phyloP scores from a whole-genome alignment of 2,329 filamentous ascomycete genomes.

The Neurospora crassa region DNA sequence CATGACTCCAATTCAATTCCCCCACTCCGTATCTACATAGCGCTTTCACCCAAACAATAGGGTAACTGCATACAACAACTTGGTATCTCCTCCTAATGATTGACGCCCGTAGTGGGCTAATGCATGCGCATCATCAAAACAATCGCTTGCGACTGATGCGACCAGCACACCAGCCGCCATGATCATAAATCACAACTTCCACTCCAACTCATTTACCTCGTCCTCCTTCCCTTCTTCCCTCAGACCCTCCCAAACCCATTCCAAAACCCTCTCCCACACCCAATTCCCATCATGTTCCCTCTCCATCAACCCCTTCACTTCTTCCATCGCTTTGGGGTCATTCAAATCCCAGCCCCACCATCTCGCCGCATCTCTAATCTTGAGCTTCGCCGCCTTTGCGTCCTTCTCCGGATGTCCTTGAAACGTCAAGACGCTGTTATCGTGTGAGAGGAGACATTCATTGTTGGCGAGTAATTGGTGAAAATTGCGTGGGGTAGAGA shows the following conservation, averaged over 20 bases:
- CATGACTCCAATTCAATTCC: neutral
- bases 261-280: slow-evolving; percentile 27
- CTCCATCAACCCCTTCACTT: slow-evolving; percentile 21
- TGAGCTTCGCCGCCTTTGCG: slow-evolving; percentile 26
- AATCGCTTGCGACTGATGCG: neutral
- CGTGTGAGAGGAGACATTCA: slow-evolving; percentile 29
- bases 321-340: slow-evolving; percentile 22
- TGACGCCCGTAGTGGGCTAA: neutral
- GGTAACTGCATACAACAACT: no score
- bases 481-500: slow-evolving; percentile 25
- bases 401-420: slow-evolving; percentile 38
- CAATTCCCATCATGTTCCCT: slow-evolving; percentile 27
- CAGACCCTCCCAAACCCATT: slow-evolving; percentile 18
- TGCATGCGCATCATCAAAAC: neutral
- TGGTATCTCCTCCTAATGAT: neutral
- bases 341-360: slow-evolving; percentile 28
- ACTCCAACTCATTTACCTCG: neutral
- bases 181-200: neutral
- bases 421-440: slow-evolving; percentile 31
- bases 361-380: slow-evolving; percentile 25
- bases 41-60: neutral
- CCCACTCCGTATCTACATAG: neutral
- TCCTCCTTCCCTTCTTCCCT: neutral
- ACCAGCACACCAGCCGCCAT: neutral
- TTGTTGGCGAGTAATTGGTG: slow-evolving; percentile 25